Base-by-base conservation (phyloP, 164 flowering plant species). In the Dillenia turbinata region DNA sequence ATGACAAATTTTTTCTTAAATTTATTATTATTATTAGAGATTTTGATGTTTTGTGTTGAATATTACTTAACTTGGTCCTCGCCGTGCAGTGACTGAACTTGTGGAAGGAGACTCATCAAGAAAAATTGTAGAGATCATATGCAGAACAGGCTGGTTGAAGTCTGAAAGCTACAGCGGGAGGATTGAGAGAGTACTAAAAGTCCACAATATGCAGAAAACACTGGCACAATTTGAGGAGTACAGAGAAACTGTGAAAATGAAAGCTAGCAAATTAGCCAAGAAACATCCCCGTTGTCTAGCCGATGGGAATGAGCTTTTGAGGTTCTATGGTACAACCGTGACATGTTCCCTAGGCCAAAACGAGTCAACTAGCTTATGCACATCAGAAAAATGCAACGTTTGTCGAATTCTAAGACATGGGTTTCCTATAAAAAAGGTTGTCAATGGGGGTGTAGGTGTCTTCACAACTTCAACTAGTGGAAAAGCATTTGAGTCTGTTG, bases 251-350 rank as follows among this genome's bases (percentile, higher is more conserved):
- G 87, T 86, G 55, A 86, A 84, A 66, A 69, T 60, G 54, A 86
- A 81, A 59, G 92, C 92, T 15, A 80, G 89, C 71, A 86, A 83
- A 61, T 82, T 84, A 16, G 71, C 80, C 51, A 86, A 84, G 71
- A 86, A 86, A 61, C 92, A 86, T 64, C 87, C 92, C 0, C 81
- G 92, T 6, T 86, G 92, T 71, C 64, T 86, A 5, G 92, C 92
- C 3, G 92, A 86, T 56, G 92, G 92, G 14, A 86, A 86, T 53
- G 92, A 84, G 63, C 79, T 86, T 44, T 66, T 86, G 48, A 83
- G 92, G 60, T 86, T 86, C 73, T 75, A 77, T 55, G 89, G 89
- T 56, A 84, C 87, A 7, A 81, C 86, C 0, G 50, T 83, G 10
- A 69, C 78, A 10, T 86, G 92, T 61, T 73, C 83, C 40, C 79